These are phyloP conservation scores for Protea cynaroides DNA, from an alignment of 164 flowering plant genomes.

Conservation along the genomic window DNA sequence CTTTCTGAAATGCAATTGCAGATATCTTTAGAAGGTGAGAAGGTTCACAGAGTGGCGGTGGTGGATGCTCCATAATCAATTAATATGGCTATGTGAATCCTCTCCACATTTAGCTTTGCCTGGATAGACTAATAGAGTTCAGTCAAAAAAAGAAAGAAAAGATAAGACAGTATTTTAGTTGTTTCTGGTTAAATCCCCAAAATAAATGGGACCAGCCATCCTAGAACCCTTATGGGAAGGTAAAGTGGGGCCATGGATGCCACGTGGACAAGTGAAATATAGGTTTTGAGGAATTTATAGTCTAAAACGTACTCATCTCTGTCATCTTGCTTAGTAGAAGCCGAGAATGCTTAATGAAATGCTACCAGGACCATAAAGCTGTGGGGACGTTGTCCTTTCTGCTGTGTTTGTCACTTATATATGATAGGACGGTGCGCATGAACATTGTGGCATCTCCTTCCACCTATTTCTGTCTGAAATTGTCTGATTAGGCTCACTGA, in stretches of 20 bases:
- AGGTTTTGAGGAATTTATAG: neutral
- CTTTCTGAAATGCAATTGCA: constrained; percentile 25
- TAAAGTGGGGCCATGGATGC: neutral
- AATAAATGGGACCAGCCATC: neutral
- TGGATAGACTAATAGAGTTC: neutral
- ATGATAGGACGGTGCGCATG: neutral
- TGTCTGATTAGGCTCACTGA: neutral
- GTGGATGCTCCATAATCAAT: neutral
- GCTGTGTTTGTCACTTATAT: too few species aligned
- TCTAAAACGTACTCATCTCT: neutral
- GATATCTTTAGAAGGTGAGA: constrained; percentile 4
- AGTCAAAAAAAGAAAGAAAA: too few species aligned
- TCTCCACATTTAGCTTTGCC: neutral
- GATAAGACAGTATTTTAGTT: too few species aligned
- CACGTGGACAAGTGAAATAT: neutral
- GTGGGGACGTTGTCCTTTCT: neutral
- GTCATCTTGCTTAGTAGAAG: neutral
- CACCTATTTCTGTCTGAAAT: neutral
- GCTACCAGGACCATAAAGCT: neutral
- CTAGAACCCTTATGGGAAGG: neutral
- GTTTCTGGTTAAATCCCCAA: neutral
- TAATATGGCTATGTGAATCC: neutral
- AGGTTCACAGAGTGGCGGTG: neutral
- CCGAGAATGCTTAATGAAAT: neutral
- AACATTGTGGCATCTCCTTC: neutral